Base-by-base conservation (phyloP, 2,329 filamentous ascomycete species). In the Trichoderma atroviride region DNA sequence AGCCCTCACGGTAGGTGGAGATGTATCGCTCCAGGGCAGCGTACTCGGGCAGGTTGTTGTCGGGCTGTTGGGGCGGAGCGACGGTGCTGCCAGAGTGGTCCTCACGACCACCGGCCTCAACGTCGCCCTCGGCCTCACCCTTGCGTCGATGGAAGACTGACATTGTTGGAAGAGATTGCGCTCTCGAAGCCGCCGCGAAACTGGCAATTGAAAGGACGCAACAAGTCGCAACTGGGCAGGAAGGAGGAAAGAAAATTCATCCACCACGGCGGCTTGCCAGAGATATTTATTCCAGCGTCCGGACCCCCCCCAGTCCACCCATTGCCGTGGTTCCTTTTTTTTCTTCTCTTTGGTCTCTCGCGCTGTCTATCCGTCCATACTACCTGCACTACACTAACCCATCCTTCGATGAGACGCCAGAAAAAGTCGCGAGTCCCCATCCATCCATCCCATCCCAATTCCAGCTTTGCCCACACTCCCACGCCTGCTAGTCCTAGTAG, bases 101-200 rank as follows among this genome's bases (percentile, higher is more conserved):
- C 10, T 67, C 64, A 22, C 63, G 63, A 66, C 55, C 64, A 58
- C 64, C 64, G 64, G 64, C 55, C 29, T 67, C 64, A 27, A 67
- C 55, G 31, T 67, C 64, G 1, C 47, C 64, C 64, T 58, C 64
- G 7, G 33, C 33, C 55, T 56, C 64, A 31, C 53, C 64, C 40
- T 67, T 67, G 19, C 40, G 64, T 35, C 64, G 64, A 37, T 67
- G 64, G 52, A 67, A 67, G 55, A 58, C 64, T 59, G 64, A 67
- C 64, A 67, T 67, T 67, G 64, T 67, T 67, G 64, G 64, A 67
- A 67, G 64, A 67, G 55, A 59, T 67, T 63, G 60, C 64, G 64
- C 64, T 56, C 55, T 67, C 64, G 55, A 67, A 67, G 64, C 64
- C 58, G 64, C 64, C 64, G 64, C 55, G 64, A 58, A 67, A 67